phyloP scores from a whole-genome alignment of 148 eudicot species.

The Linanthus parryae region DNA sequence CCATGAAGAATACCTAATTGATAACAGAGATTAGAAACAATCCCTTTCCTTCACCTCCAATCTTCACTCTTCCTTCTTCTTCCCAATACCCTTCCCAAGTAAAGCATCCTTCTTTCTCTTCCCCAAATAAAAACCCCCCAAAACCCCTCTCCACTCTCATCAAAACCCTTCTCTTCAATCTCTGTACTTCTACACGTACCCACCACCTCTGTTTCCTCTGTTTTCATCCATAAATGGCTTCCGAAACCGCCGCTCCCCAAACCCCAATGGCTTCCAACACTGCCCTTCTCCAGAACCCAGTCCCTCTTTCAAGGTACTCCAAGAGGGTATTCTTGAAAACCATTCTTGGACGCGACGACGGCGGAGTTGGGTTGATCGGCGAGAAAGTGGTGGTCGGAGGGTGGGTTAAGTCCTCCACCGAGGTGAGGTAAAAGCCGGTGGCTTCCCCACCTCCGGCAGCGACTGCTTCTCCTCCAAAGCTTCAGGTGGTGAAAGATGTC shows the following conservation, averaged over 20 bases:
- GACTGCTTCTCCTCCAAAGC: background rate
- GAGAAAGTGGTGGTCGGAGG: slow-evolving; percentile 72
- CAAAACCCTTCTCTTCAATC: background rate
- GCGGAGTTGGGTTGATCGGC: slow-evolving; percentile 51
- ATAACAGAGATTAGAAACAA: slow-evolving; percentile 19
- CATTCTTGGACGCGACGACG: slow-evolving; percentile 37
- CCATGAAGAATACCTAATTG: no score
- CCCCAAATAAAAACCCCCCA: slow-evolving; percentile 17
- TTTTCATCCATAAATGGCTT: slow-evolving; percentile 21
- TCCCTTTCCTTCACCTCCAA: slow-evolving; percentile 31
- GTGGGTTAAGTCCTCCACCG: slow-evolving; percentile 87
- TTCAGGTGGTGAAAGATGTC: slow-evolving; percentile 28
- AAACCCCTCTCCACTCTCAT: background rate
- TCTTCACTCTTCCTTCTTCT: slow-evolving; percentile 15
- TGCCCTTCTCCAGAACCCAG: slow-evolving; percentile 2
- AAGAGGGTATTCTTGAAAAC: slow-evolving; percentile 59
- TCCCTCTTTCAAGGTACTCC: slow-evolving; percentile 52
- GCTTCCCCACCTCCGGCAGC: slow-evolving; percentile 9
- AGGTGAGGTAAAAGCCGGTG: slow-evolving; percentile 47
- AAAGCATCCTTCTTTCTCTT: slow-evolving; percentile 23
- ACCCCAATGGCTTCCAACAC: slow-evolving; percentile 8
- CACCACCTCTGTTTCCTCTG: slow-evolving; percentile 8
- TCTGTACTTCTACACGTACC: background rate
- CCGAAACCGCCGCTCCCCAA: slow-evolving; percentile 14
- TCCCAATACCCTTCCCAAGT: slow-evolving; percentile 21